Conservation (phyloP, 345 rosid genomes). For the Geranium rotundifolium region DNA sequence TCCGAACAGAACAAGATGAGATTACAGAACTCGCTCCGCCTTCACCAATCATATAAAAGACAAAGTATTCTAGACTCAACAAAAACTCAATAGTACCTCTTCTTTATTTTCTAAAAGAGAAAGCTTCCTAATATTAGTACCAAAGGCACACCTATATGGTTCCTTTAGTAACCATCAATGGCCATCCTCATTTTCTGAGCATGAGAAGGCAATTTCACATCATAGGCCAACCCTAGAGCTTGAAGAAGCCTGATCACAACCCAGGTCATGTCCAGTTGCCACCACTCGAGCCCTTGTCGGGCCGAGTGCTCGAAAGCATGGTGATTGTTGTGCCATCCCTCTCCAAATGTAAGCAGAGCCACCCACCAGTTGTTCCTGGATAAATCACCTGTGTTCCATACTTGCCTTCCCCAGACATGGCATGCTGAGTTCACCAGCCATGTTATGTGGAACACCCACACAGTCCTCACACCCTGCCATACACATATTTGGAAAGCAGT, state of each 20-base stretch:
- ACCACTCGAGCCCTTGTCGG: slow-evolving; percentile 80
- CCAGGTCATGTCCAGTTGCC: slow-evolving; percentile 90
- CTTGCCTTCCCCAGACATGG: slow-evolving; percentile 86
- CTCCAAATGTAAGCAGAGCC: slow-evolving; percentile 73
- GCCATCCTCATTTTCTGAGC: slow-evolving; percentile 51
- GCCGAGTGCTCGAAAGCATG: slow-evolving; percentile 85
- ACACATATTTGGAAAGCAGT: too few relatives aligned
- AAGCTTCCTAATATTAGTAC: too few relatives aligned
- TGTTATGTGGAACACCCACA: slow-evolving; percentile 69
- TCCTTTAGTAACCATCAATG: too few relatives aligned
- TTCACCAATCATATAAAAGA: too few relatives aligned
- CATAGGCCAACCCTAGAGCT: slow-evolving; percentile 58
- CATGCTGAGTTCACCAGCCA: slow-evolving; percentile 88
- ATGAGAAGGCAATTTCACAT: slow-evolving; percentile 59
- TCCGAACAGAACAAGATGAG: too few relatives aligned
- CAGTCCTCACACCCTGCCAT: slow-evolving; percentile 57
- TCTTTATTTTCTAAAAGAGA: too few relatives aligned
- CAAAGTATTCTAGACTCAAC: too few relatives aligned
- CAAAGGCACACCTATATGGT: too few relatives aligned
- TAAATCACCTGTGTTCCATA: slow-evolving; percentile 74
- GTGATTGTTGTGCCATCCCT: slow-evolving; percentile 95
- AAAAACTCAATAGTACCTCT: too few relatives aligned
- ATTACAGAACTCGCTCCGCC: too few relatives aligned
- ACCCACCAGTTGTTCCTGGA: slow-evolving; percentile 89
- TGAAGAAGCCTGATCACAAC: slow-evolving; percentile 49